Percentiles rank a stretch among this genome's conserved stretches.
These are phyloP conservation scores for Parachlorella kessleri DNA, from an alignment of 139 green algal genomes.

Conservation along the genomic window DNA sequence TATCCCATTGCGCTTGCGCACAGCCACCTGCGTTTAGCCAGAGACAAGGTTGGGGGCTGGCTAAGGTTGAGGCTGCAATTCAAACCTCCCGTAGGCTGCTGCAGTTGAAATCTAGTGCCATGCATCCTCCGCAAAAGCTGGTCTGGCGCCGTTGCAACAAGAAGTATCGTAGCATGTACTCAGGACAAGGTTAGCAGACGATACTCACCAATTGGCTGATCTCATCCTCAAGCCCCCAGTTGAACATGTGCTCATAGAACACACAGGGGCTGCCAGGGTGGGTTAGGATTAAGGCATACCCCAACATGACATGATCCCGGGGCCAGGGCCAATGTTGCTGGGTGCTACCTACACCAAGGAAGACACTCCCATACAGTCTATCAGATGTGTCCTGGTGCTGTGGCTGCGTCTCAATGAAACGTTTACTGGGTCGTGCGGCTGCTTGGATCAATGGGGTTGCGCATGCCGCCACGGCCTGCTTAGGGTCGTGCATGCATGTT, in stretches of 20 bases:
- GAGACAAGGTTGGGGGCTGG: neutral
- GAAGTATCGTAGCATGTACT: neutral
- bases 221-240: conserved; percentile 52
- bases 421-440: no score
- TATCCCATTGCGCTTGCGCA: conserved; percentile 58
- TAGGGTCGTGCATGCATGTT: no score
- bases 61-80: neutral
- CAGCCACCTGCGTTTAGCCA: conserved; percentile 18
- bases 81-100: neutral
- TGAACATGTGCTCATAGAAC: conserved; percentile 81
- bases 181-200: neutral
- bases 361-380: no score
- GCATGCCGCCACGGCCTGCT: no score
- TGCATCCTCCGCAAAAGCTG: neutral
- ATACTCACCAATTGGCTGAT: conserved; percentile 29
- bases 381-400: no score
- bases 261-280: conserved; percentile 48
- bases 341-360: conserved; percentile 64
- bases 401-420: no score
- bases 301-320: conserved; percentile 51
- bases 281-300: conserved; percentile 94
- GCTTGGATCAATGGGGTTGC: no score
- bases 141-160: neutral
- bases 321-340: conserved; percentile 86
- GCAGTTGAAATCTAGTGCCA: neutral